Percentiles rank a stretch among this genome's conserved stretches.
These are phyloP conservation scores for Xenosphaeropsis pyriputrescens DNA, from an alignment of 2,329 filamentous ascomycete genomes.

Conservation along the genomic window DNA sequence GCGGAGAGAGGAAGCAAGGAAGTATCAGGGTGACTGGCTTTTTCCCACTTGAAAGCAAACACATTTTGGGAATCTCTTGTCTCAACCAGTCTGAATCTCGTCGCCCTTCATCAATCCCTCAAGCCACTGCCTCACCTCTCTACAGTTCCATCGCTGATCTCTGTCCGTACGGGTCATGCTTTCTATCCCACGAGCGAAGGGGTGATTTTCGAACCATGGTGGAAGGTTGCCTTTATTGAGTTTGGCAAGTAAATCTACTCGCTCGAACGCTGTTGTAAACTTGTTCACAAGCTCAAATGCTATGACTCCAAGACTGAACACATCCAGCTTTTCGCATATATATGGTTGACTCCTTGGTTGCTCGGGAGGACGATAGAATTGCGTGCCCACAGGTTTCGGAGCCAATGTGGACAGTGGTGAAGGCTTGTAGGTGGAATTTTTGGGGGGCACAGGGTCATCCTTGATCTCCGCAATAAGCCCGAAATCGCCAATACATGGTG, in stretches of 20 bases:
- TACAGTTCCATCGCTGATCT: constrained; percentile 9
- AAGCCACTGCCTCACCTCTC: constrained; percentile 9
- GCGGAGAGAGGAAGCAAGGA: too few species aligned
- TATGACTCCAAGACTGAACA: constrained; percentile 47
- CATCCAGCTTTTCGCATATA: constrained; percentile 37
- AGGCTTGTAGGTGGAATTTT: constrained; percentile 1
- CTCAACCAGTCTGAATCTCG: too few species aligned
- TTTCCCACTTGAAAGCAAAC: too few species aligned
- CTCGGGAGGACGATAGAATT: constrained; percentile 40
- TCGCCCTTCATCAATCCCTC: background rate
- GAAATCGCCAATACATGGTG: constrained; percentile 53
- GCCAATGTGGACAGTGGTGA: constrained; percentile 9
- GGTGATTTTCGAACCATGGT: constrained; percentile 9
- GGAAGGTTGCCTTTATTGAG: constrained; percentile 15
- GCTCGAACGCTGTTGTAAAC: constrained; percentile 34
- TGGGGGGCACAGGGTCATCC: constrained; percentile 11
- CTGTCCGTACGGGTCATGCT: constrained; percentile 7
- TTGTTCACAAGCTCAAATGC: constrained; percentile 43
- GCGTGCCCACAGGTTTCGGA: constrained; percentile 38
- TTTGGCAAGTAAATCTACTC: constrained; percentile 24
- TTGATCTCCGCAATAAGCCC: constrained; percentile 45
- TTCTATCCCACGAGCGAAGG: constrained; percentile 11
- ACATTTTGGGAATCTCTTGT: too few species aligned
- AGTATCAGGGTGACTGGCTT: too few species aligned
- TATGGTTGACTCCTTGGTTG: constrained; percentile 5